A percentile compares a stretch with the other conserved stretches of the same genome.
Evolutionary conservation across 148 eudicot species (phyloP).

Genomic region (Mesembryanthemum crystallinum): DNA sequence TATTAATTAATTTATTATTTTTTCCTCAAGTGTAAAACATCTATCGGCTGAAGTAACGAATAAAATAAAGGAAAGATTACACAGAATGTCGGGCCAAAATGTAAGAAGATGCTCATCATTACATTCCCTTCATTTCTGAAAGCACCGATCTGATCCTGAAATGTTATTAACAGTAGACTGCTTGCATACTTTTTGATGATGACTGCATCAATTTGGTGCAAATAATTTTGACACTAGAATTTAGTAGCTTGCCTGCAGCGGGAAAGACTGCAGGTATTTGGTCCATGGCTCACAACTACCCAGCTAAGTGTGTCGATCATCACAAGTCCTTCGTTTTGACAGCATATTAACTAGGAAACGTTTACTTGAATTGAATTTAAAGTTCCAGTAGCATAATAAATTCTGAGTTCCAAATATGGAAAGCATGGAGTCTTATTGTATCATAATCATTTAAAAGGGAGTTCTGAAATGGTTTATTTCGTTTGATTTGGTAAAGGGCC

Average conservation of each 20-base stretch:
- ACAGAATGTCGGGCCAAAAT: neutral
- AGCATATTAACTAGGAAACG: conserved; percentile 1
- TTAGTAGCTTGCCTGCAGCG: neutral
- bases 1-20: neutral
- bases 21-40: neutral
- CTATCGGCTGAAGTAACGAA: neutral
- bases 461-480: conserved; percentile 32
- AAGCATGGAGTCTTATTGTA: conserved; percentile 12
- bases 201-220: neutral
- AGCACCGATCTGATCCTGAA: neutral
- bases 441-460: conserved; percentile 12
- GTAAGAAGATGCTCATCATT: neutral
- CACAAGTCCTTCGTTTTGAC: neutral
- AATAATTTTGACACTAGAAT: neutral
- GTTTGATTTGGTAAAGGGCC: conserved; percentile 52
- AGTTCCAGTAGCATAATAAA: neutral
- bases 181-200: neutral
- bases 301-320: neutral
- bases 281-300: neutral
- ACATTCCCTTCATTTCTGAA: neutral
- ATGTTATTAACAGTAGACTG: neutral
- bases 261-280: neutral
- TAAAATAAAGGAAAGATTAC: neutral
- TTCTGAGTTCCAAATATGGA: neutral
- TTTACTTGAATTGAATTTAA: neutral